Conservation (phyloP, 192 early-diverging fungal genomes). For the Coemansia sp. region DNA sequence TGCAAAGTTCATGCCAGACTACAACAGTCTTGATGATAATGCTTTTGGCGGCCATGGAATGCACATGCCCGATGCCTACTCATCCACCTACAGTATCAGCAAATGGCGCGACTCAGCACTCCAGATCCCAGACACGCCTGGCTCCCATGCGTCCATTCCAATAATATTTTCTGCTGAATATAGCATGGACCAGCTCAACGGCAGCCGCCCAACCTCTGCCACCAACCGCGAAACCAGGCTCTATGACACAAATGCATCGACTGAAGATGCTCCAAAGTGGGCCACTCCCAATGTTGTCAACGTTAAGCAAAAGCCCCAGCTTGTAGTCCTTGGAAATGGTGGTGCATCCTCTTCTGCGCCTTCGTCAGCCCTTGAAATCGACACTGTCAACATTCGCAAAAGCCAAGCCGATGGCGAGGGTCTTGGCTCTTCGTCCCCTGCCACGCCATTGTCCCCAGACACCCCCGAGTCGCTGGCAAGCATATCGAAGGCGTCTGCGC, state of each 20-base stretch:
- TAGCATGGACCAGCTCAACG: slow-evolving; percentile 14
- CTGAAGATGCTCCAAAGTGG: slow-evolving; percentile 36
- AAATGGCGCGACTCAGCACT: slow-evolving; percentile 41
- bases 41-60: slow-evolving; percentile 16
- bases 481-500: slow-evolving; percentile 17
- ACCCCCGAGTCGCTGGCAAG: slow-evolving; percentile 17
- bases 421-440: slow-evolving; percentile 8
- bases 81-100: slow-evolving; percentile 41
- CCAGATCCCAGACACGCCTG: slow-evolving; percentile 1
- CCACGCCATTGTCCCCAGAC: slow-evolving; percentile 25
- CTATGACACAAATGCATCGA: slow-evolving; percentile 14
- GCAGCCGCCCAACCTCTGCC: slow-evolving; percentile 7
- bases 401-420: not conserved
- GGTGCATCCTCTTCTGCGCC: not conserved
- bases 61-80: slow-evolving; percentile 20
- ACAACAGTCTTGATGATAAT: slow-evolving; percentile 41
- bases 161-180: slow-evolving; percentile 38
- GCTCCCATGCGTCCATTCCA: slow-evolving; percentile 39
- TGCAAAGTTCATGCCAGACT: slow-evolving; percentile 45
- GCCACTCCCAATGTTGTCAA: slow-evolving; percentile 38
- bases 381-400: slow-evolving; percentile 11
- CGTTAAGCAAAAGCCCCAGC: slow-evolving; percentile 37
- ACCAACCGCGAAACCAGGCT: slow-evolving; percentile 39
- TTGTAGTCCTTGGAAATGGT: slow-evolving; percentile 24
- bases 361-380: slow-evolving; percentile 13